Conservation (phyloP, 257 asterid species). For the Euphrasia confusa region DNA sequence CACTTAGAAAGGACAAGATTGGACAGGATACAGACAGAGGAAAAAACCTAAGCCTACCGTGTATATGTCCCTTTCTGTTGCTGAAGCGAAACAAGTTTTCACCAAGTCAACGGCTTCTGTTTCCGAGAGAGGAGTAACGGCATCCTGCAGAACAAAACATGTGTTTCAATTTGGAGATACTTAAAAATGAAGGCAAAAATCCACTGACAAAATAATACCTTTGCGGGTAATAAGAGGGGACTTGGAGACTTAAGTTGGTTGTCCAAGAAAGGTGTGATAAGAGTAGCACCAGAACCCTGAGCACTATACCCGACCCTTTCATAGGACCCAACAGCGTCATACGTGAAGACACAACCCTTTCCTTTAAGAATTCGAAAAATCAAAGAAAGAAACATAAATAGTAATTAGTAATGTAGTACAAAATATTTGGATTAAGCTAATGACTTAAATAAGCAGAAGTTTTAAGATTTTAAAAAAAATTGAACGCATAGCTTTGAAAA, state of each 20-base stretch:
- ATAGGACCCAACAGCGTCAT: slow-evolving; percentile 92
- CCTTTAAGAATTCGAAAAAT: slow-evolving; percentile 36
- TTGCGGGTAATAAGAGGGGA: slow-evolving; percentile 49
- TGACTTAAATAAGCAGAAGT: slow-evolving; percentile 7
- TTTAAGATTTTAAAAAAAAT: no score
- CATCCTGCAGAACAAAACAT: slow-evolving; percentile 39
- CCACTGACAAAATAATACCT: slow-evolving; percentile 27
- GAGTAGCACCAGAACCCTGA: slow-evolving; percentile 92
- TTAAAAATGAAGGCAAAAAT: slow-evolving; percentile 7
- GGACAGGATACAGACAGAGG: no score
- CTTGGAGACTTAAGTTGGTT: slow-evolving; percentile 65
- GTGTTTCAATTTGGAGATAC: slow-evolving; percentile 1
- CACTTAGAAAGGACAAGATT: no score
- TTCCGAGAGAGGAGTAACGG: slow-evolving; percentile 71
- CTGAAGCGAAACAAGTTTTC: slow-evolving; percentile 75
- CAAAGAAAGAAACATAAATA: slow-evolving; percentile 24
- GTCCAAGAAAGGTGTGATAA: slow-evolving; percentile 92
- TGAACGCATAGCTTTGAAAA: no score
- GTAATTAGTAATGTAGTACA: not conserved
- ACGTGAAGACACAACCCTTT: slow-evolving; percentile 93
- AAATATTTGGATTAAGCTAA: not conserved
- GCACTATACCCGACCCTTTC: slow-evolving; percentile 96
- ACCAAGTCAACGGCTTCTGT: slow-evolving; percentile 80
- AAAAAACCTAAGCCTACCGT: slow-evolving; percentile 41
- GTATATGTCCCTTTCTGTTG: slow-evolving; percentile 76